Percentiles rank a stretch among this genome's conserved stretches.
These are phyloP conservation scores for Exophiala alcalophila DNA, from an alignment of 2,329 filamentous ascomycete genomes.

Conservation along the genomic window DNA sequence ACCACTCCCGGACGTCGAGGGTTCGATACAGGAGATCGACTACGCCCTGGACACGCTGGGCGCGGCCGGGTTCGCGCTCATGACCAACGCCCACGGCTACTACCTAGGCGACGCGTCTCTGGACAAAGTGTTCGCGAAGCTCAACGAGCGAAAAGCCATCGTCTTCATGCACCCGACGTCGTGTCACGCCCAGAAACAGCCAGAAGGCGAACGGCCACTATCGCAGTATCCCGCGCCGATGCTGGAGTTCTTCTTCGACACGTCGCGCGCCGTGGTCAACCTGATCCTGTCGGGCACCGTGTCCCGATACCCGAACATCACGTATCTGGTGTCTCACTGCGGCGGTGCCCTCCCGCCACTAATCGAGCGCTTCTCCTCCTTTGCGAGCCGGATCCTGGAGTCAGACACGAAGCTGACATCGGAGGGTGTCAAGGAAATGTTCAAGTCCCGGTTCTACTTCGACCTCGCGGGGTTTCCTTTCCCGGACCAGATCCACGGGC, in stretches of 20 bases:
- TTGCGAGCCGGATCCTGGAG: conserved; percentile 7
- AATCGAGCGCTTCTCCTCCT: conserved; percentile 18
- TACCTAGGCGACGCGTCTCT: conserved; percentile 50
- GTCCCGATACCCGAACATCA: conserved; percentile 44
- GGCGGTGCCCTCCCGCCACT: conserved; percentile 43
- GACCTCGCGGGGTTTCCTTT: conserved; percentile 23
- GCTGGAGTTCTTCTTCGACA: conserved; percentile 51
- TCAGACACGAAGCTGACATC: background rate
- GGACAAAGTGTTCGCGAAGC: conserved; percentile 45
- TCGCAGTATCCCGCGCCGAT: conserved; percentile 16
- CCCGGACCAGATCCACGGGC: conserved; percentile 36
- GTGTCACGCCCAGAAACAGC: conserved; percentile 5
- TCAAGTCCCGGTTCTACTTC: conserved; percentile 21
- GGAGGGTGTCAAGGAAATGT: conserved; percentile 4
- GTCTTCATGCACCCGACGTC: conserved; percentile 56
- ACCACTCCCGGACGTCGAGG: conserved; percentile 50
- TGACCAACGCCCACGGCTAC: conserved; percentile 52
- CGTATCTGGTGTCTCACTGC: conserved; percentile 48
- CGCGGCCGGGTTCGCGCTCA: conserved; percentile 50
- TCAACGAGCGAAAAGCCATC: conserved; percentile 46
- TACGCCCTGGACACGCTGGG: conserved; percentile 37
- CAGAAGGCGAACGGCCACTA: conserved; percentile 7
- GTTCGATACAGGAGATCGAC: conserved; percentile 49
- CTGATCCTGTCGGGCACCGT: conserved; percentile 49
- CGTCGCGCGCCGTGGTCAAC: conserved; percentile 46